Evolutionary conservation across 2,329 filamentous ascomycete species (phyloP), one percentile per base, ranked within the genome.

Genomic region (Aspergillus candidus): DNA sequence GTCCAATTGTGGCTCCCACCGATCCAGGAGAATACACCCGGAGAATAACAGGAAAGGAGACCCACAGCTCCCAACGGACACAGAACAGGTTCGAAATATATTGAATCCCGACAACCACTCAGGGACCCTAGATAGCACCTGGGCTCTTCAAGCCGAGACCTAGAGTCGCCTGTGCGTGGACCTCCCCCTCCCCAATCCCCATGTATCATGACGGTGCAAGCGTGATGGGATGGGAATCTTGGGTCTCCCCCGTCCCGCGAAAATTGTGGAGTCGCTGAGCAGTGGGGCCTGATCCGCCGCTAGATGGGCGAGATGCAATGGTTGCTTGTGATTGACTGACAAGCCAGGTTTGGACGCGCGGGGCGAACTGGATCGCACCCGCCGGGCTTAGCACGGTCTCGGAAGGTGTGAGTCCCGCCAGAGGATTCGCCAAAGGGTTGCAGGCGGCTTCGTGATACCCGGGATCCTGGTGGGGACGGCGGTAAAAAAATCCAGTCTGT

Each of bases 251-350:
- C 11, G 37, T 27, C 33, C 40, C 30, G 29, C 31, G 31, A n/a
- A 35, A 14, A 22, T 17, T 41, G 47, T 48, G 48, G 53, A 47
- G 49, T 47, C 37, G 55, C 49, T 55, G 51, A 58, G 52, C 49
- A 47, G 52, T 56, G 52, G 54, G 52, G 51, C 54, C 31, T 43
- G 52, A 58, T 56, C 52, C 54, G 47, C 55, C 55, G 52, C 55
- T 57, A 56, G 48, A 44, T 40, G 27, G 17, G 37, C 42, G 48
- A 45, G 40, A 48, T 43, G 51, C 48, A 38, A 49, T 45, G 30
- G 34, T 37, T 36, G 17, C 35, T 39, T 42, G 40, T 54, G 50
- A 53, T 53, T 54, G 50, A 53, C 31, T 42, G 43, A 35, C 6
- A 7, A 7, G 36, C 41, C 48, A 36, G 38, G 38, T 36, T 40